Percentiles rank a stretch among this genome's conserved stretches.
phyloP scores from a whole-genome alignment of 2,329 filamentous ascomycete genomes.

The Cryphonectria radicalis region DNA sequence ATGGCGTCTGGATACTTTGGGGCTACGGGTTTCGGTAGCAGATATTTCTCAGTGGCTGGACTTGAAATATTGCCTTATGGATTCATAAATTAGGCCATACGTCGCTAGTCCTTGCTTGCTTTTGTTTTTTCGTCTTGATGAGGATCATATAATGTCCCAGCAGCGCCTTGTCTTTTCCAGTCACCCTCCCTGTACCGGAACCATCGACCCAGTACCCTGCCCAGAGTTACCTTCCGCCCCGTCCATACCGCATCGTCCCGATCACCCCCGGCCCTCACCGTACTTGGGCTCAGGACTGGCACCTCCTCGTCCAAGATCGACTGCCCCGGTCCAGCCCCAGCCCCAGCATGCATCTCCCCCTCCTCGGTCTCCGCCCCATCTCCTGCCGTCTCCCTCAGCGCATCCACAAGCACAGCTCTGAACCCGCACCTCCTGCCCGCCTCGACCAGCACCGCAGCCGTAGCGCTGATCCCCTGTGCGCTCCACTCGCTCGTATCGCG shows the following conservation, averaged over 20 bases:
- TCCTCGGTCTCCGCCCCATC: constrained; percentile 17
- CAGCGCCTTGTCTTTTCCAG: constrained; percentile 36
- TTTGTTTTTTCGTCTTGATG: neutral
- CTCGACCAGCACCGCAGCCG: constrained; percentile 66
- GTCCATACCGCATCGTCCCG: constrained; percentile 58
- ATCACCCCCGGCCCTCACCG: constrained; percentile 46
- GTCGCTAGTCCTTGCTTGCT: neutral
- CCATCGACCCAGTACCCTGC: constrained; percentile 66
- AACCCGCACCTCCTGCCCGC: constrained; percentile 53
- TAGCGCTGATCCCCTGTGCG: constrained; percentile 70
- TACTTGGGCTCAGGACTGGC: constrained; percentile 65
- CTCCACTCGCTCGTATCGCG: constrained; percentile 74
- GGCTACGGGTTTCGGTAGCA: neutral
- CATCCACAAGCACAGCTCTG: constrained; percentile 53
- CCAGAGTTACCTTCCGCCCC: constrained; percentile 61
- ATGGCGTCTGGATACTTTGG: constrained; percentile 8
- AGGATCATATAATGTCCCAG: neutral
- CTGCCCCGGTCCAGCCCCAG: constrained; percentile 32
- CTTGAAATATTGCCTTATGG: constrained; percentile 4
- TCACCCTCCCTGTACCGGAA: constrained; percentile 56
- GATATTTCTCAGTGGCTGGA: constrained; percentile 19
- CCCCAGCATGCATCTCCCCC: constrained; percentile 19
- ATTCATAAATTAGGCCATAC: neutral
- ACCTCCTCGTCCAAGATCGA: constrained; percentile 52
- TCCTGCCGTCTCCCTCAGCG: constrained; percentile 35